phyloP scores from a whole-genome alignment of 257 asterid genomes.

The Nicotiana undulata region DNA sequence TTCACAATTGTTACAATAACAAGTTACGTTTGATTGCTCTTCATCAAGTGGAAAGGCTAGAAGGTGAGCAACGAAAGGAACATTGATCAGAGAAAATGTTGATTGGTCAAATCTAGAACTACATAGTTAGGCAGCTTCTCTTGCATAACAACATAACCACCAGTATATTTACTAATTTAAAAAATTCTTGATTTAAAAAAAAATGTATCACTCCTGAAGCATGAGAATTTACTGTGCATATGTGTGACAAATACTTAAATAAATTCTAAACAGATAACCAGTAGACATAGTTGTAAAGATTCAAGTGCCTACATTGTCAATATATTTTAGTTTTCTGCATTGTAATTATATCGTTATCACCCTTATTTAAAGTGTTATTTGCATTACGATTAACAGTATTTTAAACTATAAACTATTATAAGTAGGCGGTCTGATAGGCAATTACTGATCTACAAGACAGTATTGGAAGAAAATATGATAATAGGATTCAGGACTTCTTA shows the following conservation, averaged over 20 bases:
- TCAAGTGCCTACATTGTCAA: neutral
- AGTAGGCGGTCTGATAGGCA: neutral
- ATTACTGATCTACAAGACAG: neutral
- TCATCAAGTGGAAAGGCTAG: neutral
- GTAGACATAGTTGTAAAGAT: neutral
- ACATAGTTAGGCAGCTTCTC: slow-evolving; percentile 80
- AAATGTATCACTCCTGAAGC: too few species aligned
- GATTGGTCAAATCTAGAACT: slow-evolving; percentile 54
- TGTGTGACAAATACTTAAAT: too few species aligned
- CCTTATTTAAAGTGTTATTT: neutral
- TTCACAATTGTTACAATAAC: too few species aligned
- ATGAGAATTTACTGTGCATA: too few species aligned
- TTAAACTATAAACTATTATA: neutral
- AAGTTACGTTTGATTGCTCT: neutral
- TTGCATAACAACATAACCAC: slow-evolving; percentile 66
- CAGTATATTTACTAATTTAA: too few species aligned
- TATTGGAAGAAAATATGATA: neutral
- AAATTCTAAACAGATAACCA: neutral
- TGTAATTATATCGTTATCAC: too few species aligned
- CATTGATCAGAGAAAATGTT: neutral
- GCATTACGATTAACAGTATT: neutral
- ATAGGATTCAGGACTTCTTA: neutral
- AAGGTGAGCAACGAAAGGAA: neutral
- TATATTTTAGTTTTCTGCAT: too few species aligned
- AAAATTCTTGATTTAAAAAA: too few species aligned